Percentiles rank a stretch among this genome's conserved stretches.
Conservation (phyloP, 768 basidiomycete species). For the Suillus ampliporus region DNA sequence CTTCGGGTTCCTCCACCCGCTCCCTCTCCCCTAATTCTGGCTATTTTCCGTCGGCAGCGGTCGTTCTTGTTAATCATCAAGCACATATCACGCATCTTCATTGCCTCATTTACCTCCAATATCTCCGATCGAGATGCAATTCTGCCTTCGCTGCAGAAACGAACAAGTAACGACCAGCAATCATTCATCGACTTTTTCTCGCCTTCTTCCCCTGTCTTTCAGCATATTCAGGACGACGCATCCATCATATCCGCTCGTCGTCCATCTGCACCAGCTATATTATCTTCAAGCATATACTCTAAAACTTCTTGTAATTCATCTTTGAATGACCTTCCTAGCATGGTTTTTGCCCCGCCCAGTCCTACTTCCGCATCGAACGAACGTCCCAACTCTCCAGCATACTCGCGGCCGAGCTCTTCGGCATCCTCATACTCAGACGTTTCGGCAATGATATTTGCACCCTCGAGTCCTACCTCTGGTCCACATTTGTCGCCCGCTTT, state of each 20-base stretch:
- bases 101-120: slow-evolving; percentile 31
- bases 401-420: slow-evolving; percentile 13
- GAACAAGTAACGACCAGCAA: slow-evolving; percentile 41
- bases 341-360: slow-evolving; percentile 38
- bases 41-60: slow-evolving; percentile 3
- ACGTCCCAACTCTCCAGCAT: slow-evolving; percentile 15
- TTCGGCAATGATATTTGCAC: slow-evolving; percentile 36
- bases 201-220: slow-evolving; percentile 20
- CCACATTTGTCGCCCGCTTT: slow-evolving; percentile 10
- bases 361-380: slow-evolving; percentile 19
- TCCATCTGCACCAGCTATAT: slow-evolving; percentile 21
- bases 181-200: slow-evolving; percentile 57
- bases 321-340: slow-evolving; percentile 34
- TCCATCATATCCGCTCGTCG: slow-evolving; percentile 13
- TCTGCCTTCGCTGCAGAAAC: slow-evolving; percentile 20
- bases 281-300: slow-evolving; percentile 26
- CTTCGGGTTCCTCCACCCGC: slow-evolving; percentile 24
- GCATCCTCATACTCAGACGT: slow-evolving; percentile 27
- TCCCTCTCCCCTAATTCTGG: slow-evolving; percentile 33
- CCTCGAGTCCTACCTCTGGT: slow-evolving; percentile 30
- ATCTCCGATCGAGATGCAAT: slow-evolving; percentile 24
- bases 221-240: slow-evolving; percentile 2
- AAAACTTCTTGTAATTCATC: slow-evolving; percentile 23
- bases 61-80: slow-evolving; percentile 49
- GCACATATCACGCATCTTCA: slow-evolving; percentile 45